Conservation (phyloP, 2,329 filamentous ascomycete genomes). For the Fusarium ramigenum region DNA sequence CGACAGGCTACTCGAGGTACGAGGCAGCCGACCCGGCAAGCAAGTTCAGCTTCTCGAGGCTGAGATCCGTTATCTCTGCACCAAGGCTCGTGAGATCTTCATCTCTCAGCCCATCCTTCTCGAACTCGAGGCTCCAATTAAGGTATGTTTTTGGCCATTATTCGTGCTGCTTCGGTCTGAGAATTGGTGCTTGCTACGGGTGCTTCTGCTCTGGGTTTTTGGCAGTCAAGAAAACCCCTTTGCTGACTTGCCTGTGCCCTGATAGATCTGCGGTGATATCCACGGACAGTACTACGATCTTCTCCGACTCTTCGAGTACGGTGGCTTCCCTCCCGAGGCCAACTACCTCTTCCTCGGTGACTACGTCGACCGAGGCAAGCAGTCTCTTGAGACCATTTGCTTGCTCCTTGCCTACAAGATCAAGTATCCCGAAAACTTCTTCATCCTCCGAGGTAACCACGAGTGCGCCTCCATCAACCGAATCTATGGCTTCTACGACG, state of each 20-base stretch:
- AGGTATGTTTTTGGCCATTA: constrained; percentile 68
- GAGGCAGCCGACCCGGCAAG: constrained; percentile 97
- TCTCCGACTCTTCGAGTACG: constrained; percentile 96
- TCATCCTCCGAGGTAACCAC: constrained; percentile 97
- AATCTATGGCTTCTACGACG: constrained; percentile 99
- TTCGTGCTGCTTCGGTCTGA: background rate
- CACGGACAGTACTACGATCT: constrained; percentile 99
- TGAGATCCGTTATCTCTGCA: constrained; percentile 97
- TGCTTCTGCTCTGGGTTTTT: background rate
- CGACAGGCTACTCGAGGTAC: constrained; percentile 95
- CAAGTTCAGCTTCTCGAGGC: constrained; percentile 97
- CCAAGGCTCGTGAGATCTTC: constrained; percentile 98
- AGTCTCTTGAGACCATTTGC: constrained; percentile 98
- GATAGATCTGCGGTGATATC: constrained; percentile 97
- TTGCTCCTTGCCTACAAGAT: constrained; percentile 98
- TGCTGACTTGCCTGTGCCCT: constrained; percentile 33
- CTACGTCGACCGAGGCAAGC: constrained; percentile 98
- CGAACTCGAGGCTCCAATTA: constrained; percentile 98
- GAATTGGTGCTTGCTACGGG: background rate
- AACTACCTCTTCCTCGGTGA: constrained; percentile 99
- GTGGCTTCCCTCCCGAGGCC: constrained; percentile 96
- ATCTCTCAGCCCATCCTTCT: constrained; percentile 98
- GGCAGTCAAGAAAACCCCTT: background rate
- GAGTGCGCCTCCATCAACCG: constrained; percentile 99
- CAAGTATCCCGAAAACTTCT: constrained; percentile 99